Conservation (phyloP, 2,329 filamentous ascomycete species). For the Thielaviopsis ethacetica region DNA sequence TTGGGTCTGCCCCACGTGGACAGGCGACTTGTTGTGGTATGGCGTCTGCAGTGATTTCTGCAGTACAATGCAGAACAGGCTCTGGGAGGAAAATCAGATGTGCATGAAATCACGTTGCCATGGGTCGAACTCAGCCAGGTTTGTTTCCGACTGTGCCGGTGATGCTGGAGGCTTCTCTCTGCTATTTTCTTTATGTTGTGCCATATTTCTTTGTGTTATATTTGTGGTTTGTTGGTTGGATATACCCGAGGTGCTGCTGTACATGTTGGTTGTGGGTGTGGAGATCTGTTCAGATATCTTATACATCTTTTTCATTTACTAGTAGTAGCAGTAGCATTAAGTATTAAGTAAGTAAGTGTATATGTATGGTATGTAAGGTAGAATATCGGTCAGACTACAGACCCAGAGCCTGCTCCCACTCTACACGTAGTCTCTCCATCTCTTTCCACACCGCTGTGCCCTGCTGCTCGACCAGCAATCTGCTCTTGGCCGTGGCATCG, state of each 20-base stretch:
- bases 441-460: constrained; percentile 48
- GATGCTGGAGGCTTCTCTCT: too few relatives aligned
- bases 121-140: too few relatives aligned
- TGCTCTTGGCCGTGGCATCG: constrained; percentile 43
- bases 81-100: too few relatives aligned
- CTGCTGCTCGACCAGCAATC: constrained; percentile 43
- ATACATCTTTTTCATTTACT: background rate
- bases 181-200: too few relatives aligned
- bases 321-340: background rate
- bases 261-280: too few relatives aligned
- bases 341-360: background rate
- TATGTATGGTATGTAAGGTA: too few relatives aligned
- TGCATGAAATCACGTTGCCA: background rate
- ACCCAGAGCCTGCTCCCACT: constrained; percentile 39
- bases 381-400: background rate
- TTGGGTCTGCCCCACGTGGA: background rate
- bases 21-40: background rate
- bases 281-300: too few relatives aligned
- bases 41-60: background rate
- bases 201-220: too few relatives aligned
- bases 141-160: too few relatives aligned
- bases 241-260: too few relatives aligned
- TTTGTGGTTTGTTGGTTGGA: too few relatives aligned
- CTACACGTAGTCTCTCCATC: constrained; percentile 53
- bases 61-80: background rate